Conservation (phyloP, 2,329 filamentous ascomycete genomes). For the Pseudogymnoascus sp. region DNA sequence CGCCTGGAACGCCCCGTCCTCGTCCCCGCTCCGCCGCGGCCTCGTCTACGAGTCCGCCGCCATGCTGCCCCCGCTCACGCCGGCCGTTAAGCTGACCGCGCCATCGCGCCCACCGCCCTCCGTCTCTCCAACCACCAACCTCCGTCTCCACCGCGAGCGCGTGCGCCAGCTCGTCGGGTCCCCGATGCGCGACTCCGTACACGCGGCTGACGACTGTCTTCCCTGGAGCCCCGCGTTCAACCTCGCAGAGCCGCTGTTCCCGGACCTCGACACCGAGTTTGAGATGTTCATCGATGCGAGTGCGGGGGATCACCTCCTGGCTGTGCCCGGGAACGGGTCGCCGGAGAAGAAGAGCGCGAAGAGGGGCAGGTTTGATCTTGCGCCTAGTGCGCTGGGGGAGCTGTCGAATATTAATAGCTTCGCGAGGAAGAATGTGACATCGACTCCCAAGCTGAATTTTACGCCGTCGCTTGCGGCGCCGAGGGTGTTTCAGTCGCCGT, state of each 20-base stretch:
- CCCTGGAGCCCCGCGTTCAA: conserved; percentile 62
- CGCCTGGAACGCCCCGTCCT: conserved; percentile 43
- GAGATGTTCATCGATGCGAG: conserved; percentile 49
- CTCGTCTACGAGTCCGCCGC: conserved; percentile 42
- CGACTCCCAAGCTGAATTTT: conserved; percentile 43
- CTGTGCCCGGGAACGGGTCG: conserved; percentile 47
- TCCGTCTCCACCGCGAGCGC: conserved; percentile 77
- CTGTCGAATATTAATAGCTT: conserved; percentile 31
- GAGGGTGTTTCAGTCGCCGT: conserved; percentile 43
- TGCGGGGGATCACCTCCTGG: conserved; percentile 31
- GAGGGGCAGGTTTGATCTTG: conserved; percentile 52
- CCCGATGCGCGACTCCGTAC: conserved; percentile 48
- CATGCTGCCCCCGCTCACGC: conserved; percentile 71
- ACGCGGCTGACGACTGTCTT: conserved; percentile 42
- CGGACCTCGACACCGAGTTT: conserved; percentile 46
- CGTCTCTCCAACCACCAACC: conserved; percentile 85
- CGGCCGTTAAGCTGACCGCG: conserved; percentile 70
- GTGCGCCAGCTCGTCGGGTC: conserved; percentile 77
- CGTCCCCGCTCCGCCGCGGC: conserved; percentile 54
- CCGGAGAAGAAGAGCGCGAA: conserved; percentile 58
- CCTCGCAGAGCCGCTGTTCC: conserved; percentile 50
- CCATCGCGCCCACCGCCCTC: conserved; percentile 55
- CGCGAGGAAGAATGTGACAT: conserved; percentile 43
- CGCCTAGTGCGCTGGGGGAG: conserved; percentile 26
- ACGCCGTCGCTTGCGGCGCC: conserved; percentile 31